These are phyloP conservation scores for Phytophthora sojae DNA, from an alignment of 352 stramenopile species.

Conservation along the genomic window DNA sequence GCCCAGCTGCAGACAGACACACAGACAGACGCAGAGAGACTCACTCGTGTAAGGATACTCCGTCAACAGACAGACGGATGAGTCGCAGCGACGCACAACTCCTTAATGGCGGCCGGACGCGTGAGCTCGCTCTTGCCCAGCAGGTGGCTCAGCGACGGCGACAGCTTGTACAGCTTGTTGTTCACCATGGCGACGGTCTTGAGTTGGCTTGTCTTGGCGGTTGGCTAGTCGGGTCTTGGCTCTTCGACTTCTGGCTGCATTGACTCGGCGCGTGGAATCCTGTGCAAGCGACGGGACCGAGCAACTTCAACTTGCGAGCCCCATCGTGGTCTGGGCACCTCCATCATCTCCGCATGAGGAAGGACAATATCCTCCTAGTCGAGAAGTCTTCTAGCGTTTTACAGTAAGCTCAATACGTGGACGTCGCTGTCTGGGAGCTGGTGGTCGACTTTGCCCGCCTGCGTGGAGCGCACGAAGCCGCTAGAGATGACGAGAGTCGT, in stretches of 20 bases:
- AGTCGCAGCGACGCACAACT: slow-evolving; percentile 65
- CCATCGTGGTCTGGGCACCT: not conserved
- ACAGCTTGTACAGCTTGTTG: slow-evolving; percentile 71
- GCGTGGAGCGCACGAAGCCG: slow-evolving; percentile 59
- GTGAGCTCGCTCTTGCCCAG: slow-evolving; percentile 78
- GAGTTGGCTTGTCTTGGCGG: not conserved
- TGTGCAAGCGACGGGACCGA: not conserved
- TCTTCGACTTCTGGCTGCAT: not conserved
- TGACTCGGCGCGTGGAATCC: not conserved
- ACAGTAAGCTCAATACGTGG: slow-evolving; percentile 52
- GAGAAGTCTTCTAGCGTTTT: not conserved
- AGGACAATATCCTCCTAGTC: not conserved
- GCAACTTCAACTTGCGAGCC: not conserved
- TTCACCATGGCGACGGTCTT: slow-evolving; percentile 16
- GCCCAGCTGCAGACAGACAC: slow-evolving; percentile 52
- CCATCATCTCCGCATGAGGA: not conserved
- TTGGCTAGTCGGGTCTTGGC: not conserved
- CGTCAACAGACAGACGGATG: not conserved
- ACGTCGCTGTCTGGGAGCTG: slow-evolving; percentile 73
- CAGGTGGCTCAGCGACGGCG: slow-evolving; percentile 60
- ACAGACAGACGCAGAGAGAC: not conserved
- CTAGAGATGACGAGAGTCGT: slow-evolving; percentile 79
- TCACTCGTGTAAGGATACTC: not conserved
- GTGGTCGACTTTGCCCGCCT: slow-evolving; percentile 52
- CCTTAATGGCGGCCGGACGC: slow-evolving; percentile 71